Base-by-base conservation (phyloP, 768 basidiomycete genomes). In the Termitomyces bulborhizus region DNA sequence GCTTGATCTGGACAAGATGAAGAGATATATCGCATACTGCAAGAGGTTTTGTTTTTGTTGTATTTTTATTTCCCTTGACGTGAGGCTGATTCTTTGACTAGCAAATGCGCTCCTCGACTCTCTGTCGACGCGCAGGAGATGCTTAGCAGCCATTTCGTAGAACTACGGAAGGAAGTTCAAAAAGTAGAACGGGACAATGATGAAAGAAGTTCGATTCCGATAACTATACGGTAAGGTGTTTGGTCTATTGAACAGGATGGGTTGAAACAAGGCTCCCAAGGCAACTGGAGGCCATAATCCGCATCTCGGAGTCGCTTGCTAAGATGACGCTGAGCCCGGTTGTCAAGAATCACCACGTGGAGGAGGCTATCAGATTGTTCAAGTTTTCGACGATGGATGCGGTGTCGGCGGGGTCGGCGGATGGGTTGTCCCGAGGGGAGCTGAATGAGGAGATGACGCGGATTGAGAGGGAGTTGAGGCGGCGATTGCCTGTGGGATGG, bases 341-440 rank as follows among this genome's bases (percentile, higher is more conserved):
- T 3, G 97, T 98, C 3, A 85, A 87, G 63, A 88, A 87, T 46
- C 88, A 95, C 66, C 95, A 99, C 62, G 96, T 98, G 24, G 95
- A 98, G 69, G 97, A 99, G 70, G 91, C 97, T 6, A 98, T 98
- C 62, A 88, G 97, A 9, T 72, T 99, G 41, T 99, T 99, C 85
- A 98, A 96, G 66, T 95, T 86, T 73, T 98, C 95, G 8, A 98
- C 97, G 3, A 98, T 99, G 96, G 94, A 98, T 68, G 97, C 97
- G 26, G 95, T 98, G 27, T 88, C 90, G 12, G 93, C 94, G 0
- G 95, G 97, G 12, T 88, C 91, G 32, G 86, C 88, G 16, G 97
- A 98, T 62, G 97, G 97, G 0, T 75, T 98, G 56, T 90, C 93
- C 13, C 83, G 95, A 42, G 86, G 88, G 3, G 93, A 94, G 63